Conservation (phyloP, 371 early-diverging fungal species). For the Actinomucor elegans region DNA sequence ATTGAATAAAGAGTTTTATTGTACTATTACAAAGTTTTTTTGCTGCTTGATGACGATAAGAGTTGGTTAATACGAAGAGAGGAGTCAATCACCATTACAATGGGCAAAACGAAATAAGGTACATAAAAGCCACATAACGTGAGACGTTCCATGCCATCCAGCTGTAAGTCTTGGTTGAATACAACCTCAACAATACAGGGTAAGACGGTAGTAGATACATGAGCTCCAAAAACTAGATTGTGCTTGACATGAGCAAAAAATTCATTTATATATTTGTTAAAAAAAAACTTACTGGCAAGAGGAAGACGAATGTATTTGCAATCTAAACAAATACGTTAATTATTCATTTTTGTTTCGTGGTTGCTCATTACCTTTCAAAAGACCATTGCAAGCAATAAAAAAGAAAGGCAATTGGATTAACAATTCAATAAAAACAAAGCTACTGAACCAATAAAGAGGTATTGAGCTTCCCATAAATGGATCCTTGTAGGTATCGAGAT, state of each 20-base stretch:
- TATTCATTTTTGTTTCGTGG: too few species aligned
- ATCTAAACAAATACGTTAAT: not conserved
- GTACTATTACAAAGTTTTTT: too few species aligned
- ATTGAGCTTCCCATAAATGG: constrained; percentile 52
- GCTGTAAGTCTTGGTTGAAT: constrained; percentile 32
- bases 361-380: constrained; percentile 48
- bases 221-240: constrained; percentile 53
- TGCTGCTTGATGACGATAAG: too few species aligned
- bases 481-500: constrained; percentile 49
- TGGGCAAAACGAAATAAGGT: constrained; percentile 61
- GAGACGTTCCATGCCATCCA: constrained; percentile 35
- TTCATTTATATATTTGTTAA: too few species aligned
- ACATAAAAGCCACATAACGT: constrained; percentile 47
- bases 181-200: constrained; percentile 50
- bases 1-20: constrained; percentile 3
- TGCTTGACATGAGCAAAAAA: too few species aligned
- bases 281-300: constrained; percentile 33
- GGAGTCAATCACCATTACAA: constrained; percentile 51
- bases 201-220: constrained; percentile 63
- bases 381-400: constrained; percentile 51
- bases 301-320: constrained; percentile 38
- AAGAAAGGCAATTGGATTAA: constrained; percentile 72
- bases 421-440: constrained; percentile 54
- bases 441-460: constrained; percentile 54
- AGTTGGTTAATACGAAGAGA: constrained; percentile 25